A percentile compares a stretch with the other conserved stretches of the same genome.
These are phyloP conservation scores for Paracoccidioides brasiliensis DNA, from an alignment of 2,329 filamentous ascomycete species.

Conservation along the genomic window DNA sequence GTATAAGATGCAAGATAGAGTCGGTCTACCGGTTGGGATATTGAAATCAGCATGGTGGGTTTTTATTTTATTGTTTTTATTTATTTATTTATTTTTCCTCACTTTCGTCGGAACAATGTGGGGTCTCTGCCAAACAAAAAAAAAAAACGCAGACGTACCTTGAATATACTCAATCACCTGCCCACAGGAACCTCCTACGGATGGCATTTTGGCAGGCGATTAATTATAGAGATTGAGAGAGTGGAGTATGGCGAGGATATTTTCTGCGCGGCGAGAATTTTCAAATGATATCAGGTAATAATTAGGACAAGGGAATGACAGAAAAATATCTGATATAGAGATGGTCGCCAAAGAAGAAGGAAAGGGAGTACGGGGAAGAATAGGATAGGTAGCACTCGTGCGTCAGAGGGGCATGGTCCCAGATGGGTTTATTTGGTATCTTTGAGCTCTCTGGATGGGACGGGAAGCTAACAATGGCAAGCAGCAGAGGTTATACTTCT, in stretches of 20 bases:
- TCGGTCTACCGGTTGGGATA: constrained; percentile 44
- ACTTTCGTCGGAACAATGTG: neutral
- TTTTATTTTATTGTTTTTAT: neutral
- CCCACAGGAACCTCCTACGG: constrained; percentile 52
- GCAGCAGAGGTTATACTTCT: neutral
- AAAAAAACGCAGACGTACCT: constrained; percentile 45
- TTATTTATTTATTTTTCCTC: neutral
- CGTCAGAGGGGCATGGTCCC: constrained; percentile 1
- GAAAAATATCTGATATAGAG: neutral
- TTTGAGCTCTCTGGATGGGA: neutral
- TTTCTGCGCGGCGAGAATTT: neutral
- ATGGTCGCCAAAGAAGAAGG: neutral
- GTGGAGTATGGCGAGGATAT: neutral
- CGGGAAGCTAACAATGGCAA: constrained; percentile 3
- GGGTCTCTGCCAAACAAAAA: too few species aligned
- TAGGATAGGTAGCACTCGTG: neutral
- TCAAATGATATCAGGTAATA: neutral
- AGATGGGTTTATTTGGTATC: neutral
- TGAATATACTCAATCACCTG: constrained; percentile 95
- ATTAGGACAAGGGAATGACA: neutral
- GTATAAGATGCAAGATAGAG: constrained; percentile 90
- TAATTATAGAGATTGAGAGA: neutral
- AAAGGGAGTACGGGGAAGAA: neutral
- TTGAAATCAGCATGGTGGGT: constrained; percentile 6
- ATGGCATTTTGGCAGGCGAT: constrained; percentile 30